Evolutionary conservation across 176 grass and related monocot species (phyloP), one percentile per base, ranked within the genome.

Genomic region (Saccharum officinarum): DNA sequence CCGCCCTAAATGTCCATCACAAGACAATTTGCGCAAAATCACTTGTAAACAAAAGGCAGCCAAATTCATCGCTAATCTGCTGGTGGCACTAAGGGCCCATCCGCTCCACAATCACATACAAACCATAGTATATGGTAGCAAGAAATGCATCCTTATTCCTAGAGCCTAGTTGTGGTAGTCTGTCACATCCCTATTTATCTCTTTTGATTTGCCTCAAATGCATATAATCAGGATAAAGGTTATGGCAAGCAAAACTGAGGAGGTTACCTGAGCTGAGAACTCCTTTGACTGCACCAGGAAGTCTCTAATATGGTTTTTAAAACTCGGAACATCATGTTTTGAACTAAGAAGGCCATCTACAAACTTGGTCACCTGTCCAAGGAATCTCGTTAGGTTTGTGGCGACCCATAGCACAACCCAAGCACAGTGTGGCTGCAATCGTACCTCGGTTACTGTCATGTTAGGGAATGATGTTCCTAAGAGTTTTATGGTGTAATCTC

Each of bases 211-310:
- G 67, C 41, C 33, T 64, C 72, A 54, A 49, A 73, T 68, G 30
- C 26, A 46, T 38, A 38, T 33, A 73, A 80, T 23, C 36, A 88
- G 16, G 28, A 20, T 2, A 50, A 67, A 73, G 68, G 55, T 37
- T 11, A n/a, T 8, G 7, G 20, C 25, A 33, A 42, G 15, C 4
- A 1, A 25, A 45, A 73, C 8, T 12, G 42, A n/a, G n/a, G 1
- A 47, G 23, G 17, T 86, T 87, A 99, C 97, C 93, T 99, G 90
- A 68, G 86, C 97, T 4, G 97, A 99, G 82, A 99, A 99, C 79
- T 99, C 97, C 83, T 99, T 99, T 16, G 97, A 99, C 91, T 99
- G 97, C 52, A 91, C 90, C 67, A 99, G 88, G 79, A 99, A 99
- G 60, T 99, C 97, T 63, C 97, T 90, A 77, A 99, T 97, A 86